These are phyloP conservation scores for Cicer arietinum DNA, from an alignment of 306 rosid genomes.

Conservation along the genomic window DNA sequence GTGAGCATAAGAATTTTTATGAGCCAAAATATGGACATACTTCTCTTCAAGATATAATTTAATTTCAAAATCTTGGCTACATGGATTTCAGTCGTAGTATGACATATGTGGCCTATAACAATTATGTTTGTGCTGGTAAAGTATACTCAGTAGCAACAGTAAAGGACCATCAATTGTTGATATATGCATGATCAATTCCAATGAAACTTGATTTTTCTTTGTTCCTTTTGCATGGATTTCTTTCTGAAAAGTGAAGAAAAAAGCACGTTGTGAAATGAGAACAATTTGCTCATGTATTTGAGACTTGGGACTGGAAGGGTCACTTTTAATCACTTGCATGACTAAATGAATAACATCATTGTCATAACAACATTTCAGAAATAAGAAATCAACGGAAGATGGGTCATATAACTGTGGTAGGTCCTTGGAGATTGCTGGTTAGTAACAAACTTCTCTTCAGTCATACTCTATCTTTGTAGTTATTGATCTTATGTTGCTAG, in stretches of 20 bases:
- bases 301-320: neutral
- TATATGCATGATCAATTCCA: slow-evolving; percentile 1
- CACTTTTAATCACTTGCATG: slow-evolving; percentile 9
- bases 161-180: slow-evolving; percentile 6
- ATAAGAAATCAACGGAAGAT: slow-evolving; percentile 91
- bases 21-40: neutral
- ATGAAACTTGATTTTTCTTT: neutral
- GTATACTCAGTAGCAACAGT: neutral
- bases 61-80: neutral
- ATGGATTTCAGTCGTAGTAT: neutral
- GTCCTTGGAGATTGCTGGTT: slow-evolving; percentile 63
- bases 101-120: slow-evolving; percentile 1
- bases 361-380: slow-evolving; percentile 54
- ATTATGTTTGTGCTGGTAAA: slow-evolving; percentile 17
- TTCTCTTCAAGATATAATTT: slow-evolving; percentile 19
- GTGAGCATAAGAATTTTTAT: neutral
- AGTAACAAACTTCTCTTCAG: slow-evolving; percentile 35
- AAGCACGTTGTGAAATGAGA: neutral
- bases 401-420: slow-evolving; percentile 93
- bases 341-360: slow-evolving; percentile 28
- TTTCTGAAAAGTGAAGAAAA: slow-evolving; percentile 31
- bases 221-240: slow-evolving; percentile 1
- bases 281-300: slow-evolving; percentile 31
- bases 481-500: slow-evolving; percentile 47
- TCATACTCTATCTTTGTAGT: neutral